Evolutionary conservation across 2,329 filamentous ascomycete species (phyloP).

Genomic region (Alternaria gansuensis): DNA sequence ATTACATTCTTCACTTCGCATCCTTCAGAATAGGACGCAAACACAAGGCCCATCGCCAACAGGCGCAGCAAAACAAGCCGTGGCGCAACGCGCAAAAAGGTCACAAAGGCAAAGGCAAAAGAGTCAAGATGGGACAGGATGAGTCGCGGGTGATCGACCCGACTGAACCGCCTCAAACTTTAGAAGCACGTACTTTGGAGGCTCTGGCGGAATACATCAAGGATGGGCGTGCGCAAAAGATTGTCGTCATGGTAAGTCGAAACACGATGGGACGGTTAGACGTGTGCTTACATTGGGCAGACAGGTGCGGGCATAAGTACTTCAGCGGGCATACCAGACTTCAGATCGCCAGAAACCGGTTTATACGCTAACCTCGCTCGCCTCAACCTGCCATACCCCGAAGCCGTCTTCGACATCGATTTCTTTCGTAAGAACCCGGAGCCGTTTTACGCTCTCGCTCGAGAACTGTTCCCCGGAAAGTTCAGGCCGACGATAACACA

Average conservation of each 20-base stretch:
- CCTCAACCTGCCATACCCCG: slow-evolving; percentile 84
- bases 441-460: slow-evolving; percentile 91
- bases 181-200: slow-evolving; percentile 73
- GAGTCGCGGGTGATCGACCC: slow-evolving; percentile 75
- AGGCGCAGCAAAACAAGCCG: slow-evolving; percentile 46
- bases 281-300: slow-evolving; percentile 36
- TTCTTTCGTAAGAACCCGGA: slow-evolving; percentile 86
- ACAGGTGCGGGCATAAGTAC: slow-evolving; percentile 91
- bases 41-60: slow-evolving; percentile 56
- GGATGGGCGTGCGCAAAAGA: slow-evolving; percentile 69
- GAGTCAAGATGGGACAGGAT: slow-evolving; percentile 83
- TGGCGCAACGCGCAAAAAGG: slow-evolving; percentile 43
- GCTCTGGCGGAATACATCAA: slow-evolving; percentile 84
- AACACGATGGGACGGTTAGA: background rate
- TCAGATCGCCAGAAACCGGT: slow-evolving; percentile 90
- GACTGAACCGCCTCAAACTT: slow-evolving; percentile 68
- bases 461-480: slow-evolving; percentile 89
- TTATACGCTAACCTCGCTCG: slow-evolving; percentile 91
- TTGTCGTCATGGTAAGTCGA: slow-evolving; percentile 77
- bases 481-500: slow-evolving; percentile 91
- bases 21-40: slow-evolving; percentile 61
- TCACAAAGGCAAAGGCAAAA: slow-evolving; percentile 36
- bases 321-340: slow-evolving; percentile 81
- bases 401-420: slow-evolving; percentile 91
- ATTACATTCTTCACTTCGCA: background rate